A percentile compares a stretch with the other conserved stretches of the same genome.
Conservation (phyloP, 75 land plant species). For the Picea glauca region DNA sequence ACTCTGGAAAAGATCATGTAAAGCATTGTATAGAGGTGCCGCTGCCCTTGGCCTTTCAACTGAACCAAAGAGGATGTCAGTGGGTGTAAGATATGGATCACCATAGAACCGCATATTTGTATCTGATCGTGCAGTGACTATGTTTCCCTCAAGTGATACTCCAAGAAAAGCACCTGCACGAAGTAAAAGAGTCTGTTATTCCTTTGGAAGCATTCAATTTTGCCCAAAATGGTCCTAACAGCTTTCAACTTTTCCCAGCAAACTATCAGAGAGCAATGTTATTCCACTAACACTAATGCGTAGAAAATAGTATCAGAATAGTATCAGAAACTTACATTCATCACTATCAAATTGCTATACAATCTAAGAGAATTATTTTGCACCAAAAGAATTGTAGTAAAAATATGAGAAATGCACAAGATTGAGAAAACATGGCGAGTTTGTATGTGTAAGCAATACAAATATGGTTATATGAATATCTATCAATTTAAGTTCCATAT, state of each 20-base stretch:
- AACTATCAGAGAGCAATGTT: neutral
- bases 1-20: slow-evolving; percentile 43
- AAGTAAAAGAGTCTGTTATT: neutral
- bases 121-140: slow-evolving; percentile 57
- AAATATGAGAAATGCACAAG: neutral
- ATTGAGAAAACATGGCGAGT: neutral
- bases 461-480: neutral
- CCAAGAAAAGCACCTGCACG: slow-evolving; percentile 83
- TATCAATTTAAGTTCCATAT: too few species aligned
- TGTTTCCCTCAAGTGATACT: slow-evolving; percentile 73
- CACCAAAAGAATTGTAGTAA: neutral
- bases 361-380: neutral
- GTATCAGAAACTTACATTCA: neutral
- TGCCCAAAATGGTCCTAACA: neutral
- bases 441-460: neutral
- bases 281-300: neutral
- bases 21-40: slow-evolving; percentile 64
- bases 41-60: slow-evolving; percentile 74
- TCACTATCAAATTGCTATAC: neutral
- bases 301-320: neutral
- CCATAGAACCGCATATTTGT: slow-evolving; percentile 74
- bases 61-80: slow-evolving; percentile 65
- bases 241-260: neutral
- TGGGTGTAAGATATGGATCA: slow-evolving; percentile 77
- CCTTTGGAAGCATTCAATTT: neutral